Percentiles rank a stretch among this genome's conserved stretches.
Evolutionary conservation across 129 eudicot genomes (phyloP).

Genomic region (Dittrichia graveolens): DNA sequence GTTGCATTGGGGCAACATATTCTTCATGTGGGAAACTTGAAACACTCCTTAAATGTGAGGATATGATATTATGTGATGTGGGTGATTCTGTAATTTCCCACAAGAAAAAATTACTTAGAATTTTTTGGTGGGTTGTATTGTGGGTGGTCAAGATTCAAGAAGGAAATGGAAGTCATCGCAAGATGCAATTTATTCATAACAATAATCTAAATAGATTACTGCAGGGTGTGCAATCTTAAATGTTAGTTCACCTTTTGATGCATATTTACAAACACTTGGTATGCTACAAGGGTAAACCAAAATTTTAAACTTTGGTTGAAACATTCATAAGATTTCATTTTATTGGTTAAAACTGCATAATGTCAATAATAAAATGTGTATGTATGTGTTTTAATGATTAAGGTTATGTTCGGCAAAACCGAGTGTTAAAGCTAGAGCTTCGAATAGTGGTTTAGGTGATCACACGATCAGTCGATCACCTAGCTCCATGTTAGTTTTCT

Average conservation of each 20-base stretch:
- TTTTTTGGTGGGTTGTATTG: constrained; percentile 27
- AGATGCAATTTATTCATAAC: constrained; percentile 35
- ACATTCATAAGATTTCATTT: not conserved
- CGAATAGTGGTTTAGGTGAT: too few relatives aligned
- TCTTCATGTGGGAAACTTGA: constrained; percentile 78
- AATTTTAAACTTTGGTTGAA: not conserved
- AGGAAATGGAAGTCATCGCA: constrained; percentile 35
- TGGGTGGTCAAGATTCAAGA: constrained; percentile 21
- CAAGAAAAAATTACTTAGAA: constrained; percentile 11
- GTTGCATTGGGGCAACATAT: constrained; percentile 81
- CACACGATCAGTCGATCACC: too few relatives aligned
- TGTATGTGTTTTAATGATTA: too few relatives aligned
- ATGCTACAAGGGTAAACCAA: not conserved
- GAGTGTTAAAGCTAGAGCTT: too few relatives aligned
- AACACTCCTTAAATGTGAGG: constrained; percentile 67
- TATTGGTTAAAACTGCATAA: not conserved
- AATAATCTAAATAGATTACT: not conserved
- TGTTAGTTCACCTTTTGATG: not conserved
- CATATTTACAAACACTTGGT: not conserved
- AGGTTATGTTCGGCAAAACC: too few relatives aligned
- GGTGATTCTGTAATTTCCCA: constrained; percentile 23
- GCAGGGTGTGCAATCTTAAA: not conserved
- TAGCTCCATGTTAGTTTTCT: too few relatives aligned
- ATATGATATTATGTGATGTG: constrained; percentile 40
- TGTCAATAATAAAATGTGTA: not conserved